Evolutionary conservation across 345 rosid species (phyloP), one percentile per base, ranked within the genome.

Genomic region (Acer saccharum): DNA sequence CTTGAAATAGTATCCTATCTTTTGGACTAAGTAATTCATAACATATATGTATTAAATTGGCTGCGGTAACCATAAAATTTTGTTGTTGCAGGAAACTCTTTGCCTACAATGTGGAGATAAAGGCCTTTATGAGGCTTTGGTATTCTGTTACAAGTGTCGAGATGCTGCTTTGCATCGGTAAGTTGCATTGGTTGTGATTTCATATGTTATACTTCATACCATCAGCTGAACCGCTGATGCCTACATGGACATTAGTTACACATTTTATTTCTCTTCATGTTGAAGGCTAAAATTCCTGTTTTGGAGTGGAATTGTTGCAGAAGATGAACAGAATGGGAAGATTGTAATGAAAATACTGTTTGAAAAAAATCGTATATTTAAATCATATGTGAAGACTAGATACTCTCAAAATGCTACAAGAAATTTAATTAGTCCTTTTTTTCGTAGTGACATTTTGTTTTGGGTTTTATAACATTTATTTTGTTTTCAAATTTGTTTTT

Each of bases 61-160:
- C 44, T 41, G 44, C 1, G 0, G 23, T 62, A 69, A 74, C 77
- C 10, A 7, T 35, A 14, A 23, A 50, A 7, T 73, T 72, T 60
- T 80, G 65, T 54, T 74, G 71, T 78, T 73, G n/a, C 82, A 90
- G 90, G 85, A 16, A 71, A 86, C 58, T 78, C 32, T 86, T 80
- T 92, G 97, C 77, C 83, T 64, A 69, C 74, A 35, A 20, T 90
- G 94, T 69, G 93, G 91, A 50, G 87, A 87, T 65, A 13, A 2
- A 16, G 97, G 97, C 44, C 85, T 72, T 55, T 20, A 52, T 5
- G 83, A 58, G 76, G 90, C 92, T 25, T 79, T 90, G 48, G 78
- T 85, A 39, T 63, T 68, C 72, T 90, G 97, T 58, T 79, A 81
- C 3, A 60, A 72, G 46, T 92, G 94, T 77, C 72, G 82, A 44